Base-by-base conservation (phyloP, 352 stramenopile genomes). In the Phytophthora ohioensis region DNA sequence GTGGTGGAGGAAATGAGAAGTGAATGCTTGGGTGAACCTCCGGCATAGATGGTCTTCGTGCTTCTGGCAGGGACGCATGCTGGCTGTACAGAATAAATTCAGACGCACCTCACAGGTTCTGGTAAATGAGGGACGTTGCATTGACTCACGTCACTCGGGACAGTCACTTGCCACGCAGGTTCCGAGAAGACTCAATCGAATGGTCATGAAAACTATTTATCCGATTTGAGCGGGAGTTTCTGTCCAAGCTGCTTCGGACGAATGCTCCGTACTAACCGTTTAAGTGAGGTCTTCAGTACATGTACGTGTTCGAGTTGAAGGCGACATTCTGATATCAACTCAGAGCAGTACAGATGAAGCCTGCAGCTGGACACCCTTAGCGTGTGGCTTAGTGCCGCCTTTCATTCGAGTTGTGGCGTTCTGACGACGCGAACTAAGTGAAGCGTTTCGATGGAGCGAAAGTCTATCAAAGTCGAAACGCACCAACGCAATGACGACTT, bases 1-100 rank as follows among this genome's bases (percentile, higher is more conserved):
- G 51, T 69, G n/a, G 8, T 32, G 57, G 35, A 36, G 48, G 9
- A 57, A 72, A 61, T 62, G 63, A 67, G 12, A 76, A 76, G 63
- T 76, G 63, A 68, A 35, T 45, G 15, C 13, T n/a, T 36, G 34
- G 30, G 15, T 53, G 31, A 49, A 61, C 15, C 42, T 30, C 13
- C 42, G 42, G 35, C 35, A 9, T 39, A 48, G 42, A 7, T 45
- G 39, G 13, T 17, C 39, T 9, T 45, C 12, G 17, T 17, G 12
- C 39, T 27, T 27, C 21, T 27, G 21, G 7, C 5, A 43, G 38
- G 11, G 10, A 43, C 39, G 17, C 5, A 21, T 48, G 42, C 42
- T 6, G 2, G n/a, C 41, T 46, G 41, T n/a, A 46, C 67, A 36
- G 67, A 75, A 71, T 66, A 53, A 75, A 58, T 42, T 67, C 61